These are phyloP conservation scores for Haplosporangium gracile DNA, from an alignment of 192 early-diverging fungal genomes.

Conservation along the genomic window DNA sequence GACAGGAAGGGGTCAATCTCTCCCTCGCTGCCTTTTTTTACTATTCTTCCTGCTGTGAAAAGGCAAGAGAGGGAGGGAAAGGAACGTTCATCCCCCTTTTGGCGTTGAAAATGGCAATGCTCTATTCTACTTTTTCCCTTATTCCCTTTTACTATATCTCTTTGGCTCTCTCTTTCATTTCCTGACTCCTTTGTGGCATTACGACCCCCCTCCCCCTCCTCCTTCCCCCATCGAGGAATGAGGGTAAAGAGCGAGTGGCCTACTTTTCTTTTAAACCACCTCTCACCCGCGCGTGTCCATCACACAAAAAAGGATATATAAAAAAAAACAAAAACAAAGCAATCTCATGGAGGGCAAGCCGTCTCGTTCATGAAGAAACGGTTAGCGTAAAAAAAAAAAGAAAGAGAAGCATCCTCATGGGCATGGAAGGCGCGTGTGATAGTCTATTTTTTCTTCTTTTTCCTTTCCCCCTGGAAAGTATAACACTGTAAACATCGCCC, in stretches of 20 bases:
- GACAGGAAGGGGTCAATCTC: neutral
- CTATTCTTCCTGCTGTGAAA: neutral
- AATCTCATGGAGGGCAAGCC: neutral
- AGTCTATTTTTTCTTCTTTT: neutral
- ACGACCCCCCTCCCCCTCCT: neutral
- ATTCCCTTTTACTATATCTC: neutral
- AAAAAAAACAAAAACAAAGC: neutral
- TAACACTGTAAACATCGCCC: neutral
- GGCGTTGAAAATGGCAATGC: neutral
- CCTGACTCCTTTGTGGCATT: neutral
- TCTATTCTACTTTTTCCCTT: neutral
- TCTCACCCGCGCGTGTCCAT: neutral
- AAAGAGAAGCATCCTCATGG: neutral
- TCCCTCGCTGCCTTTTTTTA: no score
- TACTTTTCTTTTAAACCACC: neutral
- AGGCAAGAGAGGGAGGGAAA: neutral
- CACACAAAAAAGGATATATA: slow-evolving; percentile 3
- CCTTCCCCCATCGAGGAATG: neutral
- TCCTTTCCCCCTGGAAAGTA: neutral
- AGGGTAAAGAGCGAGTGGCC: neutral
- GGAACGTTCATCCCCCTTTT: neutral
- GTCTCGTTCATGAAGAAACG: neutral
- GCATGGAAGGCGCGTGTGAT: neutral
- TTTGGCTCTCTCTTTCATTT: neutral
- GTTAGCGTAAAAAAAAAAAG: neutral